phyloP scores from a whole-genome alignment of 441 rosid genomes.

The Arabidopsis hybrid region DNA sequence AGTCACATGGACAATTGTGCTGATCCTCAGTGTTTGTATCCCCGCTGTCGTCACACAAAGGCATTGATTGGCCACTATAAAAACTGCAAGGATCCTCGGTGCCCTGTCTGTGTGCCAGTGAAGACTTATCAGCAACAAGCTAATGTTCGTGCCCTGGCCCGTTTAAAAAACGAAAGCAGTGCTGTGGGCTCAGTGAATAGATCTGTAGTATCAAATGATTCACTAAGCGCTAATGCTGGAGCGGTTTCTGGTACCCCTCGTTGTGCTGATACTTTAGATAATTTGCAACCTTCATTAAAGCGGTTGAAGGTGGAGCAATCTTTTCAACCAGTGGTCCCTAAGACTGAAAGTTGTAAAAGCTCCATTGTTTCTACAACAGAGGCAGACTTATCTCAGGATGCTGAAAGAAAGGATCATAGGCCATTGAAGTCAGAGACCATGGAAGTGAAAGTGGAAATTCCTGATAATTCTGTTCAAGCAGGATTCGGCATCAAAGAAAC shows the following conservation, averaged over 20 bases:
- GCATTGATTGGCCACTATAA: slow-evolving; percentile 71
- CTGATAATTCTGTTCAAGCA: slow-evolving; percentile 59
- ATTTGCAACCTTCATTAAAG: slow-evolving; percentile 74
- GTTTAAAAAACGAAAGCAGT: slow-evolving; percentile 51
- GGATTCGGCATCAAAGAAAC: slow-evolving; percentile 58
- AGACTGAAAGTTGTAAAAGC: slow-evolving; percentile 56
- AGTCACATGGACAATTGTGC: slow-evolving; percentile 84
- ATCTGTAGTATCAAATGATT: slow-evolving; percentile 56
- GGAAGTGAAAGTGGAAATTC: slow-evolving; percentile 66
- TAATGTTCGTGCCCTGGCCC: slow-evolving; percentile 52
- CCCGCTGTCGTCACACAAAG: slow-evolving; percentile 84
- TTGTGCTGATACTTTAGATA: slow-evolving; percentile 60
- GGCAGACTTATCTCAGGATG: slow-evolving; percentile 54
- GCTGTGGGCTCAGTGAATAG: slow-evolving; percentile 50
- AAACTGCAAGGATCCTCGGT: slow-evolving; percentile 66
- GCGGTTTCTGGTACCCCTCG: slow-evolving; percentile 52
- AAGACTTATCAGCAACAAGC: slow-evolving; percentile 63
- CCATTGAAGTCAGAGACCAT: slow-evolving; percentile 62
- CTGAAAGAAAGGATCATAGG: slow-evolving; percentile 57
- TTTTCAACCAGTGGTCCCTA: slow-evolving; percentile 54
- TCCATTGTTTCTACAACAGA: slow-evolving; percentile 51
- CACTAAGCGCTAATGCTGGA: slow-evolving; percentile 53
- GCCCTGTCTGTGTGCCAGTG: slow-evolving; percentile 96
- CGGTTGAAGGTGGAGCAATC: slow-evolving; percentile 89
- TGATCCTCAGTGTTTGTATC: slow-evolving; percentile 65